Evolutionary conservation across 441 rosid species (phyloP).

Genomic region (Gossypium davidsonii): DNA sequence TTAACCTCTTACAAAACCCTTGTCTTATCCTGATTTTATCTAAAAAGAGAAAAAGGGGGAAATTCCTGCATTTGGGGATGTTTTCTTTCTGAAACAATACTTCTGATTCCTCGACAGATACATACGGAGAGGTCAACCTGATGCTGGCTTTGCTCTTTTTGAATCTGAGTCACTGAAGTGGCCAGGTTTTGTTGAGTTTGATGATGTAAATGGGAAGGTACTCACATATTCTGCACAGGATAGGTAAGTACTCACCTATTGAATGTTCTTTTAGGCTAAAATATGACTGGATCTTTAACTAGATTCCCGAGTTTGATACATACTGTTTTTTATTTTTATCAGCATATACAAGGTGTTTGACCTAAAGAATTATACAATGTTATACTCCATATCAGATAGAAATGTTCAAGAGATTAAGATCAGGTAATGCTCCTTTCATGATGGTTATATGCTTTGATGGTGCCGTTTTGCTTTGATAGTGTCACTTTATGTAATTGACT

Average conservation of each 20-base stretch:
- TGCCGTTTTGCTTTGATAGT: neutral
- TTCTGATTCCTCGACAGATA: conserved; percentile 26
- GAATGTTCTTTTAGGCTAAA: conserved; percentile 6
- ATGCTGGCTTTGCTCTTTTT: conserved; percentile 69
- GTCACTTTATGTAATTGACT: neutral
- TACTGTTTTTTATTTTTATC: conserved; percentile 14
- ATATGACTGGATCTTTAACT: neutral
- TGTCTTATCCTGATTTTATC: neutral
- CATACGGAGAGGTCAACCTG: conserved; percentile 61
- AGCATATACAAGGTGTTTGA: conserved; percentile 74
- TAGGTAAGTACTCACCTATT: conserved; percentile 30
- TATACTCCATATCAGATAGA: conserved; percentile 60
- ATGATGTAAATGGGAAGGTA: conserved; percentile 74
- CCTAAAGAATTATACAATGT: conserved; percentile 57
- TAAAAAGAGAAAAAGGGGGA: neutral
- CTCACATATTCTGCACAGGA: conserved; percentile 69
- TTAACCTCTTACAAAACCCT: neutral
- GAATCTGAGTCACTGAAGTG: conserved; percentile 67
- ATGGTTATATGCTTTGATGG: neutral
- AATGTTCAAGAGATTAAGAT: conserved; percentile 62
- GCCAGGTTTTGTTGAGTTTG: conserved; percentile 84
- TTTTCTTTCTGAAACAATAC: conserved; percentile 7
- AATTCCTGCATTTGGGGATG: neutral
- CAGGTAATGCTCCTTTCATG: conserved; percentile 24
- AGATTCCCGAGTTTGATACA: neutral